phyloP scores from a whole-genome alignment of 441 rosid genomes.

The Manihot esculenta region DNA sequence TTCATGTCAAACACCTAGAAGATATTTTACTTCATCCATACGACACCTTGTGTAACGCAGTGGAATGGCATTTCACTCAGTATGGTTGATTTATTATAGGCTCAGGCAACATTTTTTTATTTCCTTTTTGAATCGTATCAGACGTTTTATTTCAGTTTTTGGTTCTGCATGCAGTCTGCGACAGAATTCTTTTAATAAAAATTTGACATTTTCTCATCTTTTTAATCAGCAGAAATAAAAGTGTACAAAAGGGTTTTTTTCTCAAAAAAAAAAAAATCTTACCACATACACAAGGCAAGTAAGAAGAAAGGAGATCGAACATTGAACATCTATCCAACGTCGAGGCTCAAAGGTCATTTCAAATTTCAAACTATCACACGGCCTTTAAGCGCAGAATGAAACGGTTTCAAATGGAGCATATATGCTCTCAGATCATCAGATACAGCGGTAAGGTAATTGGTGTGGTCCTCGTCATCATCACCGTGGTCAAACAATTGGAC shows the following conservation, averaged over 20 bases:
- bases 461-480: conserved; percentile 30
- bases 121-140: background rate
- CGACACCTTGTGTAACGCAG: conserved; percentile 19
- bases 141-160: background rate
- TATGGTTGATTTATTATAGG: background rate
- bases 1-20: background rate
- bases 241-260: too few relatives aligned
- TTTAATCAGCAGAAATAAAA: too few relatives aligned
- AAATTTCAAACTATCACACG: conserved; percentile 6
- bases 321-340: background rate
- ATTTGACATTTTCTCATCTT: too few relatives aligned
- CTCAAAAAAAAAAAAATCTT: too few relatives aligned
- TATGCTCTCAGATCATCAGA: conserved; percentile 10
- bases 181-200: background rate
- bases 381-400: conserved; percentile 5
- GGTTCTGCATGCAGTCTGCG: background rate
- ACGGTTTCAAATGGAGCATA: conserved; percentile 18
- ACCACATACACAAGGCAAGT: too few relatives aligned
- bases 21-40: conserved; percentile 22
- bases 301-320: too few relatives aligned
- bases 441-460: background rate
- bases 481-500: conserved; percentile 28
- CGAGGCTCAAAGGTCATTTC: background rate
- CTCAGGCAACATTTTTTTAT: background rate
- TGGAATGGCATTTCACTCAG: background rate